Evolutionary conservation across 2,329 filamentous ascomycete species (phyloP).

Genomic region (Periconia sp.): DNA sequence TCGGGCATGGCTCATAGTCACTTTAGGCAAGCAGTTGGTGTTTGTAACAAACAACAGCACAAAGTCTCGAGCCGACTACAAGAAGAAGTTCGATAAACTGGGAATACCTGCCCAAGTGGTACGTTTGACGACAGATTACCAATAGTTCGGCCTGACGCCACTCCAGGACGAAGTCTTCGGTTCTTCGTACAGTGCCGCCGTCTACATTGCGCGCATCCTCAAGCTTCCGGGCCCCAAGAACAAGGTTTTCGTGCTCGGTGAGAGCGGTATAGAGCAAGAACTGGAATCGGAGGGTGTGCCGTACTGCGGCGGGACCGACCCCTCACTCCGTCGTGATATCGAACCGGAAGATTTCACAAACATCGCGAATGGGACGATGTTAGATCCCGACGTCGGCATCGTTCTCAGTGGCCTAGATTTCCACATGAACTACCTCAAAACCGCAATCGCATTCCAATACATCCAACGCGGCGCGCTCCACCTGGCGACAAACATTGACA

Average conservation of each 20-base stretch:
- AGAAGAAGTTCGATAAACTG: constrained; percentile 81
- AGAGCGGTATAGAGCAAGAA: constrained; percentile 88
- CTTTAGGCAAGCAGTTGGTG: constrained; percentile 79
- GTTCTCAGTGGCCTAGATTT: constrained; percentile 92
- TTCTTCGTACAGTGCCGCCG: constrained; percentile 89
- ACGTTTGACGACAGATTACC: constrained; percentile 16
- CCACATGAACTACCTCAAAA: constrained; percentile 93
- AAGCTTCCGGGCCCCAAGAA: constrained; percentile 75
- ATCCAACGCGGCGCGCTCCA: constrained; percentile 79
- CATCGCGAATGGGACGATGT: constrained; percentile 70
- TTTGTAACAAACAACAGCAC: constrained; percentile 99
- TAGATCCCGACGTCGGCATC: constrained; percentile 87
- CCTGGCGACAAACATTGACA: constrained; percentile 91
- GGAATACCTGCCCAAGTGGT: constrained; percentile 75
- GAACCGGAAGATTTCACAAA: constrained; percentile 76
- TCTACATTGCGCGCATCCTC: constrained; percentile 95
- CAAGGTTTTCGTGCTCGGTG: constrained; percentile 93
- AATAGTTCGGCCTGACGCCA: neutral
- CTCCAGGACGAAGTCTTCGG: constrained; percentile 86
- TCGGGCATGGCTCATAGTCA: constrained; percentile 4
- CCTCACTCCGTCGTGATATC: constrained; percentile 74
- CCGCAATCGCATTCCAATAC: constrained; percentile 83
- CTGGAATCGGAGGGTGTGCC: constrained; percentile 76
- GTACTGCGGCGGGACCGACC: constrained; percentile 86
- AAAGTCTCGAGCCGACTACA: constrained; percentile 89